Conservation (phyloP, 2,329 filamentous ascomycete species). For the Alternaria brassicicola region DNA sequence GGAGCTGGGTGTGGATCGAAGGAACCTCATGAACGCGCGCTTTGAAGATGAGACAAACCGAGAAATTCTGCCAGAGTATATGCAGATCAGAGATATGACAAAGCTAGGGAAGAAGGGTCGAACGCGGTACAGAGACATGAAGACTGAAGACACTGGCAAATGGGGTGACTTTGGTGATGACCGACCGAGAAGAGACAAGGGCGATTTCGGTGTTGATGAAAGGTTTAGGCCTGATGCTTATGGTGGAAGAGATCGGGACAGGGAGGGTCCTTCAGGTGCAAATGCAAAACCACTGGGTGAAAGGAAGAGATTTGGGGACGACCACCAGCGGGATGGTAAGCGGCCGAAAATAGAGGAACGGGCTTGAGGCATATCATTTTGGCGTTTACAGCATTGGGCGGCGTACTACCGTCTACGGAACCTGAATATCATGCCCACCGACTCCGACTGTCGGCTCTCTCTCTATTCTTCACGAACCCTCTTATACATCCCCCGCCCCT, state of each 20-base stretch:
- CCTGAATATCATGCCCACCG: slow-evolving; percentile 9
- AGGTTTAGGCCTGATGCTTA: slow-evolving; percentile 70
- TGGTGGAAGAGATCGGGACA: slow-evolving; percentile 31
- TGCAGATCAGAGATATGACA: slow-evolving; percentile 93
- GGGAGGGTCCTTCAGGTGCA: slow-evolving; percentile 65
- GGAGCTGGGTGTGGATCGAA: slow-evolving; percentile 74
- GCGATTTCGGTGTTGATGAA: slow-evolving; percentile 63
- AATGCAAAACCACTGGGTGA: slow-evolving; percentile 74
- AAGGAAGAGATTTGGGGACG: slow-evolving; percentile 55
- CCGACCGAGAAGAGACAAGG: slow-evolving; percentile 47
- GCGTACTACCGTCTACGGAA: slow-evolving; percentile 10
- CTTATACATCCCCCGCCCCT: slow-evolving; percentile 24
- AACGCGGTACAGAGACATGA: slow-evolving; percentile 87
- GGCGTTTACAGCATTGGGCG: slow-evolving; percentile 11
- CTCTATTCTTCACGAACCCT: slow-evolving; percentile 24
- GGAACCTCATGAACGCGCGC: slow-evolving; percentile 83
- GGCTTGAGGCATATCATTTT: slow-evolving; percentile 16
- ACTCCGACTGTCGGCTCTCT: not conserved
- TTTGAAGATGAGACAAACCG: slow-evolving; percentile 87
- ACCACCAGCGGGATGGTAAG: slow-evolving; percentile 52
- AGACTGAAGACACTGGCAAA: slow-evolving; percentile 84
- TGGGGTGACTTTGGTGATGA: slow-evolving; percentile 73
- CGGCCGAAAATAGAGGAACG: slow-evolving; percentile 49
- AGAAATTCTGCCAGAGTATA: slow-evolving; percentile 83
- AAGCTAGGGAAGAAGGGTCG: slow-evolving; percentile 91